Conservation (phyloP, 306 rosid genomes). For the Pueraria montana region DNA sequence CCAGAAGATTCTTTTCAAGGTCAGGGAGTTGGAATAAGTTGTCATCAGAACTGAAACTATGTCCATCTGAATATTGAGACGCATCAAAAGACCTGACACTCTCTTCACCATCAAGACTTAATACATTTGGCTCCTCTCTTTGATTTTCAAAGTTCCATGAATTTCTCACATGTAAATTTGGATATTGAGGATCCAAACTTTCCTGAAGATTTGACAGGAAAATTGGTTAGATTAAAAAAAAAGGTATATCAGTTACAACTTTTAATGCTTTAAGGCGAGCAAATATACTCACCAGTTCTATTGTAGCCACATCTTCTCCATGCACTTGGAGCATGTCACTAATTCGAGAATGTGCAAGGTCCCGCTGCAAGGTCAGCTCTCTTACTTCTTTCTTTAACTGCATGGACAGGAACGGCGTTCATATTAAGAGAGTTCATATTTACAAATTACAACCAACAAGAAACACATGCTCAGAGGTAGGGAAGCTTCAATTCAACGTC, state of each 20-base stretch:
- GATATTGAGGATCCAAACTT: conserved; percentile 64
- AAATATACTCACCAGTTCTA: conserved; percentile 60
- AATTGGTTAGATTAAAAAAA: conserved; percentile 38
- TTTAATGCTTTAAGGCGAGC: conserved; percentile 29
- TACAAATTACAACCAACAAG: conserved; percentile 18
- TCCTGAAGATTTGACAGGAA: conserved; percentile 59
- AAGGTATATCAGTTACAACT: conserved; percentile 2
- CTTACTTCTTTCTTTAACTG: conserved; percentile 85
- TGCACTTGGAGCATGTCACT: conserved; percentile 73
- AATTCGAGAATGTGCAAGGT: conserved; percentile 79
- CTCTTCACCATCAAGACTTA: conserved; percentile 52
- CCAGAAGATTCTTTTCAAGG: conserved; percentile 64
- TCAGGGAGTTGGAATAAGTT: conserved; percentile 71
- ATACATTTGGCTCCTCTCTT: conserved; percentile 47
- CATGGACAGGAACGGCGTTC: conserved; percentile 45
- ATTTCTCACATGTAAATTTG: conserved; percentile 64
- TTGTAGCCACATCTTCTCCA: conserved; percentile 62
- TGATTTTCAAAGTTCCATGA: conserved; percentile 73
- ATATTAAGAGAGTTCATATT: conserved; percentile 34
- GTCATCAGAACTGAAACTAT: conserved; percentile 77
- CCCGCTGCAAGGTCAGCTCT: conserved; percentile 72
- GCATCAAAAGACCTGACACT: conserved; percentile 74
- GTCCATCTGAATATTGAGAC: conserved; percentile 80
- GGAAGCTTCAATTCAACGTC: conserved; percentile 17
- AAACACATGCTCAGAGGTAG: conserved; percentile 19